Base-by-base conservation (phyloP, 331 rosid species). In the Saraca asoca region DNA sequence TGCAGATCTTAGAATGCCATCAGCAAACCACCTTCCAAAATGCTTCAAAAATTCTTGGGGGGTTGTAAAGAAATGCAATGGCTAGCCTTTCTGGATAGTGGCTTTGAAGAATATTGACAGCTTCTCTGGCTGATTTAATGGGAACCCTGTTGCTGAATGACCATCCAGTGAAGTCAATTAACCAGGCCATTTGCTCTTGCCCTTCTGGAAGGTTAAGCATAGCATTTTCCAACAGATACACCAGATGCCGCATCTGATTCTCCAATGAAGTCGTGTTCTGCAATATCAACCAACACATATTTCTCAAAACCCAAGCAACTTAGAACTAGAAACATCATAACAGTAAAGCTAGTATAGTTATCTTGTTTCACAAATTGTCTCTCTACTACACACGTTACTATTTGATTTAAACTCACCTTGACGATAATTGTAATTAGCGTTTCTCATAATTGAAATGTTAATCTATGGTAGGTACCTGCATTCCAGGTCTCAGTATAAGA, bases 61-160 rank as follows among this genome's bases (percentile, higher is more conserved):
- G 98, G 65, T 77, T 93, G 52, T 87, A 82, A 50, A 90, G 79
- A 58, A 90, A 78, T 42, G 85, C 85, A 38, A 84, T 42, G 7
- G 79, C 98, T 57, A 93, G 98, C 85, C 98, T 85, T 73, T 93
- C 97, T 1, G 98, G 98, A 62, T 93, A 93, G 87, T 90, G 96
- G 65, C 62, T 86, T 72, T 93, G 98, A 54, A 93, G 70, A 62
- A 90, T 85, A 86, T 87, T 38, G 48, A 87, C 81, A 34, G 86
- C 81, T 1, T 88, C 98, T 38, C 96, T 88, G 51, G 91, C 81
- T 37, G 90, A 81, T 82, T 84, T 93, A 68, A 85, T 67, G 2
- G 90, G 29, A 29, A 88, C 5, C 39, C 42, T 86, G 66, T 88
- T 76, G 70, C 39, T 73, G 46, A 90, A 53, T 29, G 96, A 67